Evolutionary conservation across 2,329 filamentous ascomycete species (phyloP).

Genomic region (Chaetomiaceae sp.): DNA sequence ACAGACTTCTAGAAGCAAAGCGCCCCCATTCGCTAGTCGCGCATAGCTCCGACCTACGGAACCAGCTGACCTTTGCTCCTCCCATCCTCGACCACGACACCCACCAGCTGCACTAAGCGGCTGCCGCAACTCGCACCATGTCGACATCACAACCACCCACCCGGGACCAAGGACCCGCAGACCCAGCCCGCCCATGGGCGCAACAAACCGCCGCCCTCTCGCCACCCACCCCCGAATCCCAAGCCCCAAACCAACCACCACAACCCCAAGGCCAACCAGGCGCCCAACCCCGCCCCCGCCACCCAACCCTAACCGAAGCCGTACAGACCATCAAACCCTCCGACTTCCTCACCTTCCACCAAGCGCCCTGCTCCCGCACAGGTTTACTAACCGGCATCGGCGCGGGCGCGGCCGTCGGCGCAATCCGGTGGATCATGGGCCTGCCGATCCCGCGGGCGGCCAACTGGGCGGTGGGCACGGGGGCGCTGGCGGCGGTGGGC

Average conservation of each 20-base stretch:
- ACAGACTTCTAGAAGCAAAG: not conserved
- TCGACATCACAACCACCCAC: slow-evolving; percentile 12
- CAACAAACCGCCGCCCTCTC: not conserved
- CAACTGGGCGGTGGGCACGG: slow-evolving; percentile 82
- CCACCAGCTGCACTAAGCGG: not conserved
- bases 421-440: slow-evolving; percentile 67
- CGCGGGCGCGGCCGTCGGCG: slow-evolving; percentile 70
- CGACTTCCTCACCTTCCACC: slow-evolving; percentile 69
- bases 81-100: not conserved
- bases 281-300: not conserved
- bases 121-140: slow-evolving; percentile 1
- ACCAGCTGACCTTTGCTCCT: not conserved
- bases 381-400: slow-evolving; percentile 80
- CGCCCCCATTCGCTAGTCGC: not conserved
- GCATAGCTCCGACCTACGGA: too few species aligned
- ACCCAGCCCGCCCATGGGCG: slow-evolving; percentile 18
- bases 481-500: slow-evolving; percentile 62
- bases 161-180: slow-evolving; percentile 6
- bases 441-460: slow-evolving; percentile 62
- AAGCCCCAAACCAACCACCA: not conserved
- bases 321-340: slow-evolving; percentile 62
- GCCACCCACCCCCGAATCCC: not conserved
- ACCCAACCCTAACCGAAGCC: slow-evolving; percentile 51
- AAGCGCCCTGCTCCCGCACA: slow-evolving; percentile 78
- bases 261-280: slow-evolving; percentile 6